Evolutionary conservation across 805 yeast species (phyloP), one percentile per base, ranked within the genome.

Genomic region (Monosporozyma unispora): DNA sequence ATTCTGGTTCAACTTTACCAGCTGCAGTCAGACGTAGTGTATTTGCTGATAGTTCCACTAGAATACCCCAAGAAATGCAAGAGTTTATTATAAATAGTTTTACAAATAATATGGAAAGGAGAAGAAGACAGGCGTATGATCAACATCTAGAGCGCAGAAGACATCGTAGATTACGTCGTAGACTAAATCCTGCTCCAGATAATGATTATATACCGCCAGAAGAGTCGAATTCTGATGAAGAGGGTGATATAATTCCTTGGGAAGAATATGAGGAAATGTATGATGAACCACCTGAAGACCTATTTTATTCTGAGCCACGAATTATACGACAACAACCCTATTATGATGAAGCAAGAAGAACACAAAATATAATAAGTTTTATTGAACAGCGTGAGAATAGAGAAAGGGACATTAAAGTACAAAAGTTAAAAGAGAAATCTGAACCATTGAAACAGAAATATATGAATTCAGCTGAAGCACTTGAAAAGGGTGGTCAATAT

Each of bases 351-450:
- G 56, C 51, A 14, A 47, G 50, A 31, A 52, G 57, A 18, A 66
- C 68, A 7, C 65, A 62, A 50, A 54, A 55, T 46, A 60, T 64
- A 29, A 59, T 66, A n/a, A 55, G 57, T 33, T 57, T 63, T 58
- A 64, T 66, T 44, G 66, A 66, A 52, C 61, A 57, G 29, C 54
- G 68, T 21, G 68, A 66, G 48, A 68, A 63, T 35, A 51, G 54
- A 39, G 70, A 64, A 38, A 55, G 54, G 14, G 67, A 61, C 48
- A 40, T 49, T 4, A 50, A 59, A 16, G 57, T 58, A 8, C 57
- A 59, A 37, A 54, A 54, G 16, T 59, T 55, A 39, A 59, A 57
- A 56, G 59, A 58, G 22, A 59, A 54, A 37, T 54, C 68, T 19
- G 56, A 58, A 51, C 46, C 56, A n/a, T 59, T 56, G 48, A 61